Percentiles rank a stretch among this genome's conserved stretches.
These are phyloP conservation scores for Malus hybrid DNA, from an alignment of 331 rosid species.

Conservation along the genomic window DNA sequence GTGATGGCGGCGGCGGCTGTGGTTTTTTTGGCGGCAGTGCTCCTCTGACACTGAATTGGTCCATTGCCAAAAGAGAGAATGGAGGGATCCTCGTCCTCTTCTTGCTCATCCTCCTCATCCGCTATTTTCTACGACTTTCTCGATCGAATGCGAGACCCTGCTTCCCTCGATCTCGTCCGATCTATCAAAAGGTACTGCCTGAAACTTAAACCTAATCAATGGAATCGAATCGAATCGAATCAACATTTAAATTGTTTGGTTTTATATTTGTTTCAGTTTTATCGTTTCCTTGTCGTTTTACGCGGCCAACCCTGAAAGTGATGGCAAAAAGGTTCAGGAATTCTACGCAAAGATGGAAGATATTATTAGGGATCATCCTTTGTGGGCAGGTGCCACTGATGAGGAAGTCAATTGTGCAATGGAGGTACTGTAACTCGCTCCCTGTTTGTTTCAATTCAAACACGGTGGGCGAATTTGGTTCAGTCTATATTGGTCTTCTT, in stretches of 20 bases:
- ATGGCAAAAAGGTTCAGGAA: slow-evolving; percentile 38
- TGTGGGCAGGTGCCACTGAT: slow-evolving; percentile 54
- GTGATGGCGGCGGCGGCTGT: neutral
- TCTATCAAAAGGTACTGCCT: slow-evolving; percentile 49
- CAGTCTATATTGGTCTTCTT: neutral
- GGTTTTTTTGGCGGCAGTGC: neutral
- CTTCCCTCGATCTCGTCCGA: slow-evolving; percentile 63
- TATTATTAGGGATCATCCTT: slow-evolving; percentile 51
- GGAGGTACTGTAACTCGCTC: slow-evolving; percentile 30
- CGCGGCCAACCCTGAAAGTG: slow-evolving; percentile 33
- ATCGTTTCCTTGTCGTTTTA: slow-evolving; percentile 37
- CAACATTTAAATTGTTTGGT: neutral
- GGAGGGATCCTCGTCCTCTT: slow-evolving; percentile 35
- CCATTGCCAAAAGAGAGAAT: slow-evolving; percentile 3
- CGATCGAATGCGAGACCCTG: slow-evolving; percentile 73
- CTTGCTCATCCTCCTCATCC: slow-evolving; percentile 3
- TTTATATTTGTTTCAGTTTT: slow-evolving; percentile 25
- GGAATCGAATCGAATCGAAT: too few relatives aligned
- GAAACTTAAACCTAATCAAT: neutral
- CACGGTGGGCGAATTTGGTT: neutral
- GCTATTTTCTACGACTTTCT: slow-evolving; percentile 55
- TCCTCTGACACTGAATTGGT: neutral
- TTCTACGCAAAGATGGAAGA: slow-evolving; percentile 38
- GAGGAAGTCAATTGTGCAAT: slow-evolving; percentile 55
- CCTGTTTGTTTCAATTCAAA: neutral